Percentiles rank a stretch among this genome's conserved stretches.
Evolutionary conservation across 1,139 yeast genomes (phyloP).

Genomic region (Suhomyces guaymorum): DNA sequence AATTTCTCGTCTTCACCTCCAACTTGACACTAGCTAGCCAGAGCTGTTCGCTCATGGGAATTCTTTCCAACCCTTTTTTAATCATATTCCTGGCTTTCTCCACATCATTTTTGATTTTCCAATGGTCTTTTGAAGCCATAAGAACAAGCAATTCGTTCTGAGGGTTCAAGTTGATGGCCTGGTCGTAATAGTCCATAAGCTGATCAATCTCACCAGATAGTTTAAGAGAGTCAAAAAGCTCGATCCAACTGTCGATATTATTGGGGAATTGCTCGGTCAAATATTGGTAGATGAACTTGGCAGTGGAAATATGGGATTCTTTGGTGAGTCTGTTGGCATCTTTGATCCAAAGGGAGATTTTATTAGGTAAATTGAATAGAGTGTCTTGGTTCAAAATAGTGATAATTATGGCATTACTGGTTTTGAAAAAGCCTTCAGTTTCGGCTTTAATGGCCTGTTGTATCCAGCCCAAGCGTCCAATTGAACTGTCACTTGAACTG

Average conservation of each 20-base stretch:
- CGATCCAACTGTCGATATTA: conserved; percentile 57
- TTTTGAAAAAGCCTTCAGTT: conserved; percentile 32
- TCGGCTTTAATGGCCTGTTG: conserved; percentile 41
- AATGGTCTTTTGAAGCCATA: conserved; percentile 72
- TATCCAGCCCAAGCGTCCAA: conserved; percentile 46
- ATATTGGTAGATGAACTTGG: conserved; percentile 49
- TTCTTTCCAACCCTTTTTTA: conserved; percentile 41
- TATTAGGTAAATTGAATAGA: conserved; percentile 5
- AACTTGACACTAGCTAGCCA: conserved; percentile 75
- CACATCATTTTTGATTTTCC: conserved; percentile 50
- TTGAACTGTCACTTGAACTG: neutral
- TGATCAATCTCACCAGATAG: conserved; percentile 19
- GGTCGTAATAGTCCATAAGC: conserved; percentile 52
- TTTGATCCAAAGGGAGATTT: conserved; percentile 26
- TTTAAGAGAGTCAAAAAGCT: conserved; percentile 50
- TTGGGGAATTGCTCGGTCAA: conserved; percentile 51
- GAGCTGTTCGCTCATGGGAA: conserved; percentile 51
- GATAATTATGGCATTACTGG: conserved; percentile 41
- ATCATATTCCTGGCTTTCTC: conserved; percentile 57
- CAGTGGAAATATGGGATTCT: conserved; percentile 33
- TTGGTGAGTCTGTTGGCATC: conserved; percentile 43
- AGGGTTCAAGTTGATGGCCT: conserved; percentile 52
- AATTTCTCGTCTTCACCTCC: conserved; percentile 45
- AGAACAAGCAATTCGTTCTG: conserved; percentile 53
- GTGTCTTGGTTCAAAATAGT: conserved; percentile 22